Conservation (phyloP, 805 yeast genomes). For the Ogataea salicorniae region DNA sequence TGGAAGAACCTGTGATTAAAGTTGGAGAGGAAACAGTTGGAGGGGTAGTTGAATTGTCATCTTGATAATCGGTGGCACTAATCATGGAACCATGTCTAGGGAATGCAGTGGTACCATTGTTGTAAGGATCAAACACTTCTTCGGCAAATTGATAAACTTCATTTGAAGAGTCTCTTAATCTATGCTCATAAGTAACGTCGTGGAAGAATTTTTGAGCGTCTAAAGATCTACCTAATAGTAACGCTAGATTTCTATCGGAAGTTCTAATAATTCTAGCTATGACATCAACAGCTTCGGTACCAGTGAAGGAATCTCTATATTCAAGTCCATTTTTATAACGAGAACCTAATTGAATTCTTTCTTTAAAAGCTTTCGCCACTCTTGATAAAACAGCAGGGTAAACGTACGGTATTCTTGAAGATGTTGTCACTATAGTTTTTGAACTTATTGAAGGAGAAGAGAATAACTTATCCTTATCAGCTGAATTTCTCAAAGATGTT, state of each 20-base stretch:
- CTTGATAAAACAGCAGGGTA: constrained; percentile 87
- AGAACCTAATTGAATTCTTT: constrained; percentile 63
- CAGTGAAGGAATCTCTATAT: constrained; percentile 90
- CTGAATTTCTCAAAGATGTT: constrained; percentile 27
- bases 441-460: constrained; percentile 30
- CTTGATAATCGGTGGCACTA: constrained; percentile 19
- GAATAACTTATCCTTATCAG: constrained; percentile 26
- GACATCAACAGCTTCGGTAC: constrained; percentile 90
- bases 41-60: constrained; percentile 14
- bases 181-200: constrained; percentile 92
- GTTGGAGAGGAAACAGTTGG: constrained; percentile 15
- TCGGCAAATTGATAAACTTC: constrained; percentile 85
- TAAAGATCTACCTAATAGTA: constrained; percentile 81
- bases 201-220: constrained; percentile 94
- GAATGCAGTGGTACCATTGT: constrained; percentile 12
- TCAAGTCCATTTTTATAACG: constrained; percentile 86
- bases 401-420: constrained; percentile 57
- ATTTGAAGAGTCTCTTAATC: constrained; percentile 78
- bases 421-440: constrained; percentile 44
- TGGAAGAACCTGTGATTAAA: constrained; percentile 1
- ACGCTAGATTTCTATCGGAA: constrained; percentile 84
- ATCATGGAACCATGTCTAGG: constrained; percentile 25
- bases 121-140: constrained; percentile 33
- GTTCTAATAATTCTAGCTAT: constrained; percentile 82
- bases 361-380: constrained; percentile 76